Evolutionary conservation across 2,329 filamentous ascomycete species (phyloP).

Genomic region (Clathrospora elynae): DNA sequence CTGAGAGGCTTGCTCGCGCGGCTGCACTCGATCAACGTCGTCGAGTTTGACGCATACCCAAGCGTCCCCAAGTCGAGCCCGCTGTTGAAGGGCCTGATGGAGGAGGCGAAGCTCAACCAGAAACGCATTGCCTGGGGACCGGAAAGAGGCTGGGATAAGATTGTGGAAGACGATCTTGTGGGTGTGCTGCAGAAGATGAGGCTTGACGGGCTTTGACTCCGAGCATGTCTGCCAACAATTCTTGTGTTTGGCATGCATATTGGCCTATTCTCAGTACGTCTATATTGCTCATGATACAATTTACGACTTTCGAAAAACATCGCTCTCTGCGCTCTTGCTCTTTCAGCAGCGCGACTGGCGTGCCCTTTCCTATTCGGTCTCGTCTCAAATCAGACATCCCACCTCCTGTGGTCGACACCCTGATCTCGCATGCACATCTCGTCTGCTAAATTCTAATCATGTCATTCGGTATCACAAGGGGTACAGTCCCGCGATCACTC

Average conservation of each 20-base stretch:
- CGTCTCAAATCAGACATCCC: too few species aligned
- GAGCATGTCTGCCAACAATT: background rate
- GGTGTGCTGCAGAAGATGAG: conserved; percentile 36
- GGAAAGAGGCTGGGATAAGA: conserved; percentile 65
- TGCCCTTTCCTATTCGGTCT: too few species aligned
- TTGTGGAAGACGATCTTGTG: conserved; percentile 38
- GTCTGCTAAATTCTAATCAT: too few species aligned
- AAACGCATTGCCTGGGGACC: conserved; percentile 70
- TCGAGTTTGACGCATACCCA: conserved; percentile 73
- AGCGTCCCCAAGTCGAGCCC: conserved; percentile 68
- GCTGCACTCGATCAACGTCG: conserved; percentile 60
- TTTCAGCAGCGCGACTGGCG: too few species aligned
- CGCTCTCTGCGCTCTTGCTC: too few species aligned
- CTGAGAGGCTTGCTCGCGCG: conserved; percentile 62
- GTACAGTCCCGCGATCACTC: too few species aligned
- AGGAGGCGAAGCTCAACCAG: conserved; percentile 56
- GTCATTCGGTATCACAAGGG: too few species aligned
- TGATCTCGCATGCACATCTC: too few species aligned
- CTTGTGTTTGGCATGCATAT: background rate
- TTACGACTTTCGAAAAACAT: too few species aligned
- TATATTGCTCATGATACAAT: too few species aligned
- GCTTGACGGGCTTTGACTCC: conserved; percentile 1
- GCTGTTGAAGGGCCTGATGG: conserved; percentile 66
- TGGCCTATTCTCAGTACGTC: background rate
- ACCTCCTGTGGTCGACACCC: too few species aligned